These are phyloP conservation scores for Septoria linicola DNA, from an alignment of 2,329 filamentous ascomycete genomes.

Conservation along the genomic window DNA sequence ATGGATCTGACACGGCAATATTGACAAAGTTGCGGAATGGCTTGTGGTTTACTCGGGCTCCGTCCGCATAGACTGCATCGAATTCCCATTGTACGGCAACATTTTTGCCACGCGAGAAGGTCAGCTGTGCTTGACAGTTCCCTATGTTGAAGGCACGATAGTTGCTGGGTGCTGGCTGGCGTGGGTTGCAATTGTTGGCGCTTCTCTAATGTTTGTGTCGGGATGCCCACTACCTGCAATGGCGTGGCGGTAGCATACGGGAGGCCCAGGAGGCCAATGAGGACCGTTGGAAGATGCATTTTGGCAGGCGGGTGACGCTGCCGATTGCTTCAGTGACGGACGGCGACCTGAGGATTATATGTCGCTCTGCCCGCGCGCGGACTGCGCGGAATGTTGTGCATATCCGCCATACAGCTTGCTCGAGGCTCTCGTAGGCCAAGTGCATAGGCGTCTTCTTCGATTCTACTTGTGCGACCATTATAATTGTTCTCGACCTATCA, in stretches of 20 bases:
- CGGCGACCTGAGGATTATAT: neutral
- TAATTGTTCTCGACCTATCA: neutral
- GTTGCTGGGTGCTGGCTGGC: constrained; percentile 1
- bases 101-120: constrained; percentile 5
- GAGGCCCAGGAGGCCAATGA: neutral
- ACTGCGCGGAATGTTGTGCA: too few species aligned
- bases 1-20: constrained; percentile 4
- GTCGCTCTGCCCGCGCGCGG: too few species aligned
- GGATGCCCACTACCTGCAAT: neutral
- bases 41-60: constrained; percentile 1
- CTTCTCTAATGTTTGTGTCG: neutral
- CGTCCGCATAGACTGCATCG: constrained; percentile 8
- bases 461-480: neutral
- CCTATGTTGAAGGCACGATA: constrained; percentile 8
- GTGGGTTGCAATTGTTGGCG: neutral
- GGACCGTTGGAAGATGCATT: neutral
- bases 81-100: constrained; percentile 2
- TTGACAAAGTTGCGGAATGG: constrained; percentile 6
- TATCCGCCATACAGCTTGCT: neutral
- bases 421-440: neutral
- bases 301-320: neutral
- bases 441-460: neutral
- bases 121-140: constrained; percentile 5
- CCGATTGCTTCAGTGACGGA: neutral
- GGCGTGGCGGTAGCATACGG: neutral